Conservation (phyloP, 2,329 filamentous ascomycete species). For the Onygenales sp. region DNA sequence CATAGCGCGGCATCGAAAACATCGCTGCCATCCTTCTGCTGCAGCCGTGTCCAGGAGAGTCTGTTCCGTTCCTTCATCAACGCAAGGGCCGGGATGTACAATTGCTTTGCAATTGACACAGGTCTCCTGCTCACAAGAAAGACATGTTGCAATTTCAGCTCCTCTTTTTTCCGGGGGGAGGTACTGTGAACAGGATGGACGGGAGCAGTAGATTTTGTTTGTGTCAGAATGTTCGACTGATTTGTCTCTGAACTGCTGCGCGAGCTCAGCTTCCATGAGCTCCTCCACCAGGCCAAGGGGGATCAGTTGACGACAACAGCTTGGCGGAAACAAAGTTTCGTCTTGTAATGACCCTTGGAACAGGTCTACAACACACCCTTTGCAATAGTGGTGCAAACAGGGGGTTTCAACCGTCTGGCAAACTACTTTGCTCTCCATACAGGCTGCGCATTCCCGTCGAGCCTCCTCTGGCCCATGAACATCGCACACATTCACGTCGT, state of each 20-base stretch:
- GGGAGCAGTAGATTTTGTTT: neutral
- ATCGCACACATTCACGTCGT: neutral
- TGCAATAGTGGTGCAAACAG: neutral
- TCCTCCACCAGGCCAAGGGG: neutral
- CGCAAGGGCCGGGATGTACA: neutral
- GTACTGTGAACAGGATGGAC: neutral
- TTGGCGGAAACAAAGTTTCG: neutral
- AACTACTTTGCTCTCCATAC: neutral
- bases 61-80: neutral
- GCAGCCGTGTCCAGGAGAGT: neutral
- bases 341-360: neutral
- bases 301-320: neutral
- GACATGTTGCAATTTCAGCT: neutral
- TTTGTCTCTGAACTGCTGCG: neutral
- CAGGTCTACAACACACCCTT: neutral
- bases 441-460: neutral
- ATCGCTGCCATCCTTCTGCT: neutral
- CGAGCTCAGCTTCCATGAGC: neutral
- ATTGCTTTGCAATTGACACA: neutral
- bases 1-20: neutral
- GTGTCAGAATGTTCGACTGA: neutral
- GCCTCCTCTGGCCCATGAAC: neutral
- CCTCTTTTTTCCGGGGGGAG: neutral
- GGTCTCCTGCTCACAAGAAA: neutral
- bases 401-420: neutral